Evolutionary conservation across 768 basidiomycete species (phyloP).

Genomic region (Russula sp.): DNA sequence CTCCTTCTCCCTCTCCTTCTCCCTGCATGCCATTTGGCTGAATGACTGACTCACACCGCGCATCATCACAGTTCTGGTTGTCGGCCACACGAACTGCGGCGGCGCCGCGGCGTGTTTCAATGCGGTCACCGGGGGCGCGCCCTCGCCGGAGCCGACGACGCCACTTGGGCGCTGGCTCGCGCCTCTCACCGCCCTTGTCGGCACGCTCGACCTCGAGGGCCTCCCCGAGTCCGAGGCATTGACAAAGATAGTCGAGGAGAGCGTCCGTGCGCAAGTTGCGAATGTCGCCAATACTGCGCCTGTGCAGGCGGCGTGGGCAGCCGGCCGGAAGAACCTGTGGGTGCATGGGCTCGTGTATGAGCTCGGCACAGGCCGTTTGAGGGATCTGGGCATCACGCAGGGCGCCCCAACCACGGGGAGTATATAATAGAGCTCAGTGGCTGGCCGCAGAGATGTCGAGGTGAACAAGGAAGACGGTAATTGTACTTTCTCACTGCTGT

Average conservation of each 20-base stretch:
- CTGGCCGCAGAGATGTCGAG: too few relatives aligned
- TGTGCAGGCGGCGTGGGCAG: slow-evolving; percentile 28
- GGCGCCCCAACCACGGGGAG: neutral
- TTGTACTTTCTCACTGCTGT: neutral
- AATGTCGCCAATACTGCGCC: slow-evolving; percentile 26
- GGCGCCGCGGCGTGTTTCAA: slow-evolving; percentile 56
- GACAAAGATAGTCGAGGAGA: slow-evolving; percentile 21
- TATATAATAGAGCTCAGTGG: neutral
- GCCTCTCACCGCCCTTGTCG: slow-evolving; percentile 54
- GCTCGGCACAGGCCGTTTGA: slow-evolving; percentile 29
- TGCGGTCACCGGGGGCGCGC: slow-evolving; percentile 34
- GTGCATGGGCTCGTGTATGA: slow-evolving; percentile 51
- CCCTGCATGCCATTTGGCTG: neutral
- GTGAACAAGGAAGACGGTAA: neutral
- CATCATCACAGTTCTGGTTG: slow-evolving; percentile 62
- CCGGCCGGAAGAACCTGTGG: slow-evolving; percentile 37
- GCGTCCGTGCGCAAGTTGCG: slow-evolving; percentile 27
- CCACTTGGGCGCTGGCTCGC: slow-evolving; percentile 67
- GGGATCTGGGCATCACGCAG: slow-evolving; percentile 26
- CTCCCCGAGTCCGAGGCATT: slow-evolving; percentile 34
- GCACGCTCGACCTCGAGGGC: slow-evolving; percentile 39
- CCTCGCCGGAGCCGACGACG: slow-evolving; percentile 28
- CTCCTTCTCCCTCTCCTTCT: slow-evolving; percentile 23
- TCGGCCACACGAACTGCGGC: slow-evolving; percentile 81
- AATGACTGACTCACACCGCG: neutral